phyloP scores from a whole-genome alignment of 2,329 filamentous ascomycete genomes.

The Pseudofabraea citricarpa region DNA sequence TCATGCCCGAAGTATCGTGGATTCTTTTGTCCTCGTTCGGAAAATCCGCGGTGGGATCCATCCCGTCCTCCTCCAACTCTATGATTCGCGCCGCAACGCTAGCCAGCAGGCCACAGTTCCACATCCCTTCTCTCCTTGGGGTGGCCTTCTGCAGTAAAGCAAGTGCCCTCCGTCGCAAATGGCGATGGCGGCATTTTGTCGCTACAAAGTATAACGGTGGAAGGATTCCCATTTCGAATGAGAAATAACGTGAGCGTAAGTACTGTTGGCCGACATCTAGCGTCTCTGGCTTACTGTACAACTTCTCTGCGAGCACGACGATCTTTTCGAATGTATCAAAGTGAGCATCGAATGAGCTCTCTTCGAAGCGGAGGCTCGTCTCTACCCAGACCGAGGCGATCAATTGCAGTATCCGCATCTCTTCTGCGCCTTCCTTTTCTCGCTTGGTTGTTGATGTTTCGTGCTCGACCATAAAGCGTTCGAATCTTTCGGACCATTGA shows the following conservation, averaged over 20 bases:
- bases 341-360: background rate
- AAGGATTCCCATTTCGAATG: conserved; percentile 38
- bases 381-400: conserved; percentile 5
- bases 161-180: background rate
- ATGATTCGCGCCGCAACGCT: background rate
- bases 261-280: too few relatives aligned
- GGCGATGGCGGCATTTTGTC: background rate
- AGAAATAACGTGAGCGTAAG: conserved; percentile 26
- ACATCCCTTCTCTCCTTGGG: background rate
- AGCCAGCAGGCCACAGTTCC: background rate
- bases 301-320: conserved; percentile 21
- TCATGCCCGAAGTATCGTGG: background rate
- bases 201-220: conserved; percentile 37
- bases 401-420: conserved; percentile 5
- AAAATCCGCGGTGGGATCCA: background rate
- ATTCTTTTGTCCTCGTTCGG: background rate
- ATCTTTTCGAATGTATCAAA: background rate
- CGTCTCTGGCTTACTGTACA: background rate
- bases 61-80: background rate
- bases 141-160: conserved; percentile 21
- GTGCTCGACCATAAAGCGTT: background rate
- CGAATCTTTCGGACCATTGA: background rate
- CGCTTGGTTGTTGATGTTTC: background rate
- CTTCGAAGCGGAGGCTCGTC: background rate
- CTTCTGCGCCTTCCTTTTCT: background rate